A percentile compares a stretch with the other conserved stretches of the same genome.
phyloP scores from a whole-genome alignment of 768 basidiomycete genomes.

The Xerocomellus amylosporus region DNA sequence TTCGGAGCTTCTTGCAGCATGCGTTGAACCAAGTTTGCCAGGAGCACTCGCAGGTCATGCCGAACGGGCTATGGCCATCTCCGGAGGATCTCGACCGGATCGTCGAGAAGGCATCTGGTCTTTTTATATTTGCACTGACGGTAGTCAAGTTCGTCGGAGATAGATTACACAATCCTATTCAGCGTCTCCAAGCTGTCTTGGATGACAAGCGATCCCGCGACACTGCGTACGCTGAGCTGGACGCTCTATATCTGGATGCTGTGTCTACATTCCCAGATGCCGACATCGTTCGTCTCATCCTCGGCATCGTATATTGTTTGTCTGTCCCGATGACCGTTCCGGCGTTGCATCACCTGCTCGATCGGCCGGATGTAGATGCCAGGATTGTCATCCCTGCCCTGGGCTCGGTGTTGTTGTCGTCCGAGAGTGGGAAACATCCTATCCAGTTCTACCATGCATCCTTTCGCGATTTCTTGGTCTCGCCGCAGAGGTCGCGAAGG shows the following conservation, averaged over 20 bases:
- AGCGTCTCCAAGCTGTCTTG: conserved; percentile 14
- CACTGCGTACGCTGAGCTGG: conserved; percentile 14
- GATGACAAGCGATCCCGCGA: conserved; percentile 5
- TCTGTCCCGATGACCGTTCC: conserved; percentile 13
- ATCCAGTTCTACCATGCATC: conserved; percentile 23
- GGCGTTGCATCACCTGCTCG: conserved; percentile 8
- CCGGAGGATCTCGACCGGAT: conserved; percentile 18
- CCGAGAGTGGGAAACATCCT: conserved; percentile 11
- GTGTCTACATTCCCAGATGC: conserved; percentile 14
- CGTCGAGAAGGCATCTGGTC: conserved; percentile 18
- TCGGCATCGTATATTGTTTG: conserved; percentile 18
- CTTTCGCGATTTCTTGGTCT: conserved; percentile 19
- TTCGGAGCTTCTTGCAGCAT: conserved; percentile 19
- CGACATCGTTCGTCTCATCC: conserved; percentile 16
- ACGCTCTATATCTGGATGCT: conserved; percentile 15
- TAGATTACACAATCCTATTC: conserved; percentile 16
- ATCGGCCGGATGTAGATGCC: conserved; percentile 13
- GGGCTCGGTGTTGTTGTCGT: conserved; percentile 14
- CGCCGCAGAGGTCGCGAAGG: conserved; percentile 12
- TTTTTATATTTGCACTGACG: conserved; percentile 30
- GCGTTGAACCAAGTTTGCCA: conserved; percentile 16
- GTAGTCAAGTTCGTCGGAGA: conserved; percentile 27
- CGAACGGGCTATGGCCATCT: conserved; percentile 21
- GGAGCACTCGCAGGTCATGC: conserved; percentile 14
- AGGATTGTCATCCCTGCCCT: conserved; percentile 21